Percentiles rank a stretch among this genome's conserved stretches.
phyloP scores from a whole-genome alignment of 768 basidiomycete genomes.

The Boletus rubropictus region DNA sequence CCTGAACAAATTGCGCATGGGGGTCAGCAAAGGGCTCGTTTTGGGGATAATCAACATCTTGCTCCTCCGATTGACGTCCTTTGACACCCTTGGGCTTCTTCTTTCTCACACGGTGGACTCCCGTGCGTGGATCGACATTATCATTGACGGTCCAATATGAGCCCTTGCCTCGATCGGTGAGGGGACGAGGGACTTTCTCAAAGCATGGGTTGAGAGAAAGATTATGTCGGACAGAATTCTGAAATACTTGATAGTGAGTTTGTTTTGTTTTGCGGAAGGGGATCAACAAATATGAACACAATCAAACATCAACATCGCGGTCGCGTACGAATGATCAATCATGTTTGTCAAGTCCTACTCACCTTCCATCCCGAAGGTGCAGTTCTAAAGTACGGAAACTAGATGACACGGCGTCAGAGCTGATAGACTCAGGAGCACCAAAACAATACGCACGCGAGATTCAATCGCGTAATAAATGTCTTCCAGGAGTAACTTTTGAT shows the following conservation, averaged over 20 bases:
- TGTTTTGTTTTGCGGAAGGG: slow-evolving; percentile 24
- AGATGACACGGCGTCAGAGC: slow-evolving; percentile 12
- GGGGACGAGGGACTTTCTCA: slow-evolving; percentile 85
- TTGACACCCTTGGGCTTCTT: slow-evolving; percentile 67
- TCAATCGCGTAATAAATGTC: slow-evolving; percentile 92
- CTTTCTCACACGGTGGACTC: slow-evolving; percentile 83
- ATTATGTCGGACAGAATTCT: slow-evolving; percentile 92
- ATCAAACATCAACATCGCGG: slow-evolving; percentile 63
- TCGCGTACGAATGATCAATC: slow-evolving; percentile 28
- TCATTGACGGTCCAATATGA: slow-evolving; percentile 93
- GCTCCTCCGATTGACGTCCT: slow-evolving; percentile 48
- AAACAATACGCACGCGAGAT: slow-evolving; percentile 57
- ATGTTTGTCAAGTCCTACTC: slow-evolving; percentile 26
- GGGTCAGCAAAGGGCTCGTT: slow-evolving; percentile 53
- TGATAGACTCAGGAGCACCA: not conserved
- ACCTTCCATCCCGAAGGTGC: slow-evolving; percentile 93
- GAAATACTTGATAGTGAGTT: slow-evolving; percentile 16
- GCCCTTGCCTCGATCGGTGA: slow-evolving; percentile 86
- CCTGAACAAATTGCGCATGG: slow-evolving; percentile 48
- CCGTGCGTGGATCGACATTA: slow-evolving; percentile 82
- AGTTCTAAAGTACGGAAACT: slow-evolving; percentile 87
- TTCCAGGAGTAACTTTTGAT: slow-evolving; percentile 77
- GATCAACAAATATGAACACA: slow-evolving; percentile 52
- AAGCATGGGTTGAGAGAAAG: slow-evolving; percentile 88
- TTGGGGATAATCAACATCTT: slow-evolving; percentile 60